These are phyloP conservation scores for Penicillium capsulatum DNA, from an alignment of 2,329 filamentous ascomycete genomes.

Conservation along the genomic window DNA sequence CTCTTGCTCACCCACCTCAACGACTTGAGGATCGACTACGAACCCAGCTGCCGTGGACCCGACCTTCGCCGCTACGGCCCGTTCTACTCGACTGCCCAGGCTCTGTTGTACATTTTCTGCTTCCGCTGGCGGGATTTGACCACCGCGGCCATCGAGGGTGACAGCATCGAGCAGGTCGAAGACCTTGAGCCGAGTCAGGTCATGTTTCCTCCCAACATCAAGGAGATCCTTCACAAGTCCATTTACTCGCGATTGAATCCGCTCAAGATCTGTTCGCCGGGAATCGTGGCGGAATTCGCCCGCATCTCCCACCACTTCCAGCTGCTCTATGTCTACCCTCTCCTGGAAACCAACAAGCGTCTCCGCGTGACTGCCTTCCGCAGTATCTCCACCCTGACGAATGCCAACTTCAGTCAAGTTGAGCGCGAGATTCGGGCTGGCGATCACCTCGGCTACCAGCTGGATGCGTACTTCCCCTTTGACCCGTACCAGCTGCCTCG, in stretches of 20 bases:
- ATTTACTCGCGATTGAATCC: conserved; percentile 90
- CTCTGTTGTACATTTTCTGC: conserved; percentile 90
- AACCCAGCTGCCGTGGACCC: conserved; percentile 72
- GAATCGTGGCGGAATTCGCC: conserved; percentile 88
- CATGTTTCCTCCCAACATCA: conserved; percentile 70
- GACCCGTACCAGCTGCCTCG: conserved; percentile 89
- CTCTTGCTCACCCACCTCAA: conserved; percentile 75
- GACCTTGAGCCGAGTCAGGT: conserved; percentile 64
- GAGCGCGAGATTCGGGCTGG: conserved; percentile 55
- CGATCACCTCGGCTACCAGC: conserved; percentile 74
- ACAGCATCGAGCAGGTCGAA: conserved; percentile 52
- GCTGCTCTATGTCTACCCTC: conserved; percentile 82
- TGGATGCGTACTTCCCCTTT: conserved; percentile 95
- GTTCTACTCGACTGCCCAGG: conserved; percentile 86
- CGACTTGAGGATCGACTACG: conserved; percentile 66
- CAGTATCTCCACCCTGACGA: conserved; percentile 35
- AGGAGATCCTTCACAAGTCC: conserved; percentile 68
- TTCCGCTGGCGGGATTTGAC: conserved; percentile 93
- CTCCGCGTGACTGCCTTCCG: conserved; percentile 70
- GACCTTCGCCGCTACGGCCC: conserved; percentile 78
- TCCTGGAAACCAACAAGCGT: conserved; percentile 89
- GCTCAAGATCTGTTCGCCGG: conserved; percentile 86
- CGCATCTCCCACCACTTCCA: conserved; percentile 78
- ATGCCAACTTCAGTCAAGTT: conserved; percentile 39
- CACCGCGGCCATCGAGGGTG: conserved; percentile 52